Evolutionary conservation across 805 yeast species (phyloP).

Genomic region (Suhomyces prunicola): DNA sequence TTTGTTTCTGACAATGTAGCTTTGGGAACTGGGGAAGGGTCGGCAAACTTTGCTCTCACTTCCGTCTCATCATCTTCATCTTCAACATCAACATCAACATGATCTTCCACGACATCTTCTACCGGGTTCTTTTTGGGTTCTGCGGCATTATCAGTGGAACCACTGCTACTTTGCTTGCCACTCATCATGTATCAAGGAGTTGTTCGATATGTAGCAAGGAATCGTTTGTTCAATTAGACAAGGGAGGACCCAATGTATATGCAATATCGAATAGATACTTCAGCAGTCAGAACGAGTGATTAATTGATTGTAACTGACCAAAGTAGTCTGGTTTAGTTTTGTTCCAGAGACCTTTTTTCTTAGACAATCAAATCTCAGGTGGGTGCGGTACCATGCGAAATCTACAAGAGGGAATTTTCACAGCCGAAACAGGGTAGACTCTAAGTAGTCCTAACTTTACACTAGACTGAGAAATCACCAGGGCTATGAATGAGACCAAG

Average conservation of each 20-base stretch:
- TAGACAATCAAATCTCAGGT: neutral
- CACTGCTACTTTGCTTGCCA: conserved; percentile 1
- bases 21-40: conserved; percentile 2
- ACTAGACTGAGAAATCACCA: neutral
- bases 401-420: neutral
- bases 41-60: conserved; percentile 12
- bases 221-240: neutral
- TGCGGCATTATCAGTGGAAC: conserved; percentile 1
- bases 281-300: neutral
- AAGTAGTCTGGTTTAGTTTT: neutral
- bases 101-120: conserved; percentile 1
- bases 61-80: conserved; percentile 8
- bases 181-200: neutral
- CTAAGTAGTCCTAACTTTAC: neutral
- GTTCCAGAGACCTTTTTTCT: neutral
- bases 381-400: neutral
- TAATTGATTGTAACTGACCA: neutral
- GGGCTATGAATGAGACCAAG: neutral
- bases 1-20: conserved; percentile 9
- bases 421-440: neutral
- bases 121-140: conserved; percentile 2
- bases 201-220: neutral
- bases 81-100: conserved; percentile 5
- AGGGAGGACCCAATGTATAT: neutral
- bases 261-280: neutral